Conservation (phyloP, 2,329 filamentous ascomycete species). For the Thermoascus crustaceus region DNA sequence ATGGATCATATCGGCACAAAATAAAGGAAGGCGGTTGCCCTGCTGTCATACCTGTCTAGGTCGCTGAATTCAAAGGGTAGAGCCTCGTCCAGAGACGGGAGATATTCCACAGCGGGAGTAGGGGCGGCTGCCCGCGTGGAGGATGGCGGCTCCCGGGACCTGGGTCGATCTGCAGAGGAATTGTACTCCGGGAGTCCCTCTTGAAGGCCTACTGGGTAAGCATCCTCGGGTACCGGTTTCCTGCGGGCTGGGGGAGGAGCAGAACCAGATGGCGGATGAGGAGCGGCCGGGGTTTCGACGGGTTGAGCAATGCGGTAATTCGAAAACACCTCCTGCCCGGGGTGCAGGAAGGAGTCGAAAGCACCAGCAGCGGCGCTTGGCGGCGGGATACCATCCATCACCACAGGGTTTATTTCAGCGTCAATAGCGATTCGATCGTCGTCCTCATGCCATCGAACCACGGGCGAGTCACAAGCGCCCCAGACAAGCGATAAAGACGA, state of each 20-base stretch:
- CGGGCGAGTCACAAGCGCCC: constrained; percentile 1
- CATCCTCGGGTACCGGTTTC: constrained; percentile 47
- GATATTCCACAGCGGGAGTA: constrained; percentile 6
- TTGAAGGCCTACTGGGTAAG: constrained; percentile 35
- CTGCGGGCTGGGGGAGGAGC: constrained; percentile 40
- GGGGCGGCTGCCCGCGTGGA: constrained; percentile 1
- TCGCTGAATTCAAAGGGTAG: constrained; percentile 10
- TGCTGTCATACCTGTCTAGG: constrained; percentile 11
- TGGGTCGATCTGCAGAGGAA: constrained; percentile 5
- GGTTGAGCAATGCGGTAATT: constrained; percentile 5
- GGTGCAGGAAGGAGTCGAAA: constrained; percentile 11
- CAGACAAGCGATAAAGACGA: constrained; percentile 1
- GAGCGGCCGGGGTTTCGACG: constrained; percentile 6
- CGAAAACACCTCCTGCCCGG: constrained; percentile 7
- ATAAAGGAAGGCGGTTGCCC: too few species aligned
- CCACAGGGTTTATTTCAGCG: constrained; percentile 7
- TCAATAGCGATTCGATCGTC: constrained; percentile 6
- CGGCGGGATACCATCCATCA: constrained; percentile 6
- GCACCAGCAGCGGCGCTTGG: constrained; percentile 12
- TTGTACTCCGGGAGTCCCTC: too few species aligned
- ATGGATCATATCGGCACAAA: too few species aligned
- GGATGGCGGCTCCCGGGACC: neutral
- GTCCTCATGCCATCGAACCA: neutral
- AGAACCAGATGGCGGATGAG: constrained; percentile 33
- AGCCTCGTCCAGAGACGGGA: constrained; percentile 9